phyloP scores from a whole-genome alignment of 2,329 filamentous ascomycete species.

The Pseudocercospora crystallina region DNA sequence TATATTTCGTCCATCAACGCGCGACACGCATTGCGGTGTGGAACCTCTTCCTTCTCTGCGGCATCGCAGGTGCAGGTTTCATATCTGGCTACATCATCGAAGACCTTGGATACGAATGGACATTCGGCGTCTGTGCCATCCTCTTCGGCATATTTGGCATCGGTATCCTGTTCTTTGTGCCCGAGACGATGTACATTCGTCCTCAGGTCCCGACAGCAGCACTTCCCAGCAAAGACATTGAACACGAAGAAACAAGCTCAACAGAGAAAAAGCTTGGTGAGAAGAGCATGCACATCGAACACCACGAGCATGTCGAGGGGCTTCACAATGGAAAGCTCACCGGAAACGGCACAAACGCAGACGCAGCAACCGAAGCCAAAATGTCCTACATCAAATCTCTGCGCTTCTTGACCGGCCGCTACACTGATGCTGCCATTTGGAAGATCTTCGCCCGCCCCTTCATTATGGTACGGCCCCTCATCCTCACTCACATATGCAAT shows the following conservation, averaged over 20 bases:
- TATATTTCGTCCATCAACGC: slow-evolving; percentile 46
- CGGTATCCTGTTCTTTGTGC: slow-evolving; percentile 33
- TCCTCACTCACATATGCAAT: neutral
- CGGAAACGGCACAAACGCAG: slow-evolving; percentile 17
- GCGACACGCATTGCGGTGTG: slow-evolving; percentile 41
- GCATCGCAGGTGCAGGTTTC: slow-evolving; percentile 40
- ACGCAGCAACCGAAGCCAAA: slow-evolving; percentile 23
- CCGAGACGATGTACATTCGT: slow-evolving; percentile 32
- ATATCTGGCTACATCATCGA: slow-evolving; percentile 43
- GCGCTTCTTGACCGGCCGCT: slow-evolving; percentile 34
- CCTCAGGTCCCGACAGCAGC: slow-evolving; percentile 7
- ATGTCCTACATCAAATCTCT: slow-evolving; percentile 32
- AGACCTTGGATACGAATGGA: slow-evolving; percentile 43
- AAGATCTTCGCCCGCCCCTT: slow-evolving; percentile 39
- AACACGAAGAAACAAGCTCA: slow-evolving; percentile 14
- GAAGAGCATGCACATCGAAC: slow-evolving; percentile 19
- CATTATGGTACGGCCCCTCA: slow-evolving; percentile 25
- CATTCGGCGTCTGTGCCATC: slow-evolving; percentile 42
- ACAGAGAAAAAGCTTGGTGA: slow-evolving; percentile 15
- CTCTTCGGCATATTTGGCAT: slow-evolving; percentile 35
- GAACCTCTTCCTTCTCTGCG: slow-evolving; percentile 43
- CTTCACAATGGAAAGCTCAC: slow-evolving; percentile 3
- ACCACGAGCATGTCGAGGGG: slow-evolving; percentile 8
- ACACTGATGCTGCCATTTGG: slow-evolving; percentile 35
- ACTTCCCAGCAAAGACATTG: slow-evolving; percentile 15